Percentiles rank a stretch among this genome's conserved stretches.
These are phyloP conservation scores for Eucalyptus marginata DNA, from an alignment of 345 rosid genomes.

Conservation along the genomic window DNA sequence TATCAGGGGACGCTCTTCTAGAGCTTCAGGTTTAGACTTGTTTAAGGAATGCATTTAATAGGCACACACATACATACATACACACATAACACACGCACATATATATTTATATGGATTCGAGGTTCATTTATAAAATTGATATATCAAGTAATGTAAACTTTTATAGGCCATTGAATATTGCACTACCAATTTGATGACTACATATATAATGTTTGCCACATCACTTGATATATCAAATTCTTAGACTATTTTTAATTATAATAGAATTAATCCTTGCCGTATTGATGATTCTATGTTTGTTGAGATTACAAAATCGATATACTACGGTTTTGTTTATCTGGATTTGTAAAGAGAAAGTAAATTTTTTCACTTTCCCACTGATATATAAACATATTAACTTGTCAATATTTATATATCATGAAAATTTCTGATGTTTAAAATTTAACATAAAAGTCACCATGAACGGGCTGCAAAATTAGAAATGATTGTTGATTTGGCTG, in stretches of 20 bases:
- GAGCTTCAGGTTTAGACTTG: not conserved
- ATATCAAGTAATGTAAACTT: not conserved
- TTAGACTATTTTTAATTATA: not conserved
- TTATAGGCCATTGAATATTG: not conserved
- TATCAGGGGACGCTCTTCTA: not conserved
- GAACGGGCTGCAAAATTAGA: not conserved
- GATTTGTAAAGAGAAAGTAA: not conserved
- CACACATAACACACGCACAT: no score
- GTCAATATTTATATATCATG: not conserved
- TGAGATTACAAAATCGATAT: not conserved
- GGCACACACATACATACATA: no score
- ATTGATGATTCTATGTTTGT: not conserved
- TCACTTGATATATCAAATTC: not conserved
- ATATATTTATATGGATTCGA: no score
- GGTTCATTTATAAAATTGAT: not conserved
- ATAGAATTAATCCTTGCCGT: not conserved
- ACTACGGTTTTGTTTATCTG: not conserved
- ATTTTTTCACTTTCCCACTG: not conserved
- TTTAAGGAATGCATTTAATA: not conserved
- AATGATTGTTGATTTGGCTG: not conserved
- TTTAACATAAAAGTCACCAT: not conserved
- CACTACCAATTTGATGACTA: not conserved
- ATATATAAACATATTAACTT: not conserved
- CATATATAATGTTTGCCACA: not conserved
- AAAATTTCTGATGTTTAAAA: not conserved